Conservation (phyloP, 441 rosid genomes). For the Mallotus repandus region DNA sequence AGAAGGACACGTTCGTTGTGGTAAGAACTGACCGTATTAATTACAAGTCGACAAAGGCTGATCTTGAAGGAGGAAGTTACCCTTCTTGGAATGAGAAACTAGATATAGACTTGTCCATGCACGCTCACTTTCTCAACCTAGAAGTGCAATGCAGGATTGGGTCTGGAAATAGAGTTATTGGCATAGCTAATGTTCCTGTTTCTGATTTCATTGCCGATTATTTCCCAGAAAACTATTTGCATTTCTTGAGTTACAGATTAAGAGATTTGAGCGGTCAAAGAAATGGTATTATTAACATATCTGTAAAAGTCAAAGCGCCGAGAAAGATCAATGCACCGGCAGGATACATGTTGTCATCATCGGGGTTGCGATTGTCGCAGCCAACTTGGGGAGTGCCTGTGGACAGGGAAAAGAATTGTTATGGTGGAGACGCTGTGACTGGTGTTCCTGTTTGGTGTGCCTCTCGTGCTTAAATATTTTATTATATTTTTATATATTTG, state of each 20-base stretch:
- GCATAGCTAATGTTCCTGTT: slow-evolving; percentile 42
- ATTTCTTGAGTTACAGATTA: slow-evolving; percentile 66
- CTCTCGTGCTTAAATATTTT: not conserved
- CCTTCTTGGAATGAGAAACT: slow-evolving; percentile 59
- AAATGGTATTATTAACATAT: slow-evolving; percentile 65
- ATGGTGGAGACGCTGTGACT: not conserved
- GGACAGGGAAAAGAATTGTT: not conserved
- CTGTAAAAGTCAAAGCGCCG: slow-evolving; percentile 38
- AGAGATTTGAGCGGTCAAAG: slow-evolving; percentile 44
- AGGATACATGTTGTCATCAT: not conserved
- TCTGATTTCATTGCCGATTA: slow-evolving; percentile 54
- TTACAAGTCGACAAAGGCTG: slow-evolving; percentile 17
- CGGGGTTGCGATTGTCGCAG: not conserved
- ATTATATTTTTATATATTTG: too few species aligned
- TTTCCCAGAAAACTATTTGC: slow-evolving; percentile 46
- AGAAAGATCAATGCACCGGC: not conserved
- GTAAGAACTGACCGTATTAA: slow-evolving; percentile 29
- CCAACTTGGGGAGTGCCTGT: slow-evolving; percentile 9
- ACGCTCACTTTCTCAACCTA: slow-evolving; percentile 31
- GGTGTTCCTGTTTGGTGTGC: slow-evolving; percentile 25
- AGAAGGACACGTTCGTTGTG: slow-evolving; percentile 40
- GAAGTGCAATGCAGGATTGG: slow-evolving; percentile 46
- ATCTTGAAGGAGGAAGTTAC: slow-evolving; percentile 39
- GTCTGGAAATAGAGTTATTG: slow-evolving; percentile 37
- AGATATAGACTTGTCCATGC: slow-evolving; percentile 36